Conservation (phyloP, 371 early-diverging fungal genomes). For the Mortierella polycephala region DNA sequence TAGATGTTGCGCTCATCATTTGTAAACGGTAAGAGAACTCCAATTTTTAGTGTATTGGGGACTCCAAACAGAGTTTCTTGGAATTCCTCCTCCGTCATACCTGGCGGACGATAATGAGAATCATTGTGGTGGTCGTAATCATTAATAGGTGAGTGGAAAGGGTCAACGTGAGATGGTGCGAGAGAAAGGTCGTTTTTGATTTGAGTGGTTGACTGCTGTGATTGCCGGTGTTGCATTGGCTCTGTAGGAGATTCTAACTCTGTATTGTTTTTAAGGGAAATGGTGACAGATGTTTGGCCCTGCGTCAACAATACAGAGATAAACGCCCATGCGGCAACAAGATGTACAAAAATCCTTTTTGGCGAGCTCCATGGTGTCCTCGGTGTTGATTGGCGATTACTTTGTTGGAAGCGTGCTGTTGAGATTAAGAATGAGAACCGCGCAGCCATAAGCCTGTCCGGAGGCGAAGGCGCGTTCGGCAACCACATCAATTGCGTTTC, state of each 20-base stretch:
- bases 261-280: not conserved
- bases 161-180: not conserved
- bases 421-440: not conserved
- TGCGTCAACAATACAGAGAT: not conserved
- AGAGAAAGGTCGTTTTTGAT: no score
- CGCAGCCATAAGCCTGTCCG: not conserved
- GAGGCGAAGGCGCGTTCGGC: not conserved
- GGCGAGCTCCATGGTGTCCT: not conserved
- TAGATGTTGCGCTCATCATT: slow-evolving; percentile 3
- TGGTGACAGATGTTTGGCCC: not conserved
- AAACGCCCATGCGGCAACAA: not conserved
- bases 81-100: slow-evolving; percentile 36
- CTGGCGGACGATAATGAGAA: slow-evolving; percentile 21
- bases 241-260: not conserved
- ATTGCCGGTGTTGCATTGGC: not conserved
- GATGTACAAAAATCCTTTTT: not conserved
- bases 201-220: no score
- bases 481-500: not conserved
- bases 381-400: not conserved
- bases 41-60: slow-evolving; percentile 34
- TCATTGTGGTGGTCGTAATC: slow-evolving; percentile 11
- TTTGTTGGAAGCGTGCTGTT: not conserved
- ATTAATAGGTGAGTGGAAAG: not conserved
- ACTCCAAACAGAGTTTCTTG: slow-evolving; percentile 27
- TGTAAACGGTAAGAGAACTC: slow-evolving; percentile 37